A percentile compares a stretch with the other conserved stretches of the same genome.
Evolutionary conservation across 2,329 filamentous ascomycete genomes (phyloP).

Genomic region (Cercospora berteroae): DNA sequence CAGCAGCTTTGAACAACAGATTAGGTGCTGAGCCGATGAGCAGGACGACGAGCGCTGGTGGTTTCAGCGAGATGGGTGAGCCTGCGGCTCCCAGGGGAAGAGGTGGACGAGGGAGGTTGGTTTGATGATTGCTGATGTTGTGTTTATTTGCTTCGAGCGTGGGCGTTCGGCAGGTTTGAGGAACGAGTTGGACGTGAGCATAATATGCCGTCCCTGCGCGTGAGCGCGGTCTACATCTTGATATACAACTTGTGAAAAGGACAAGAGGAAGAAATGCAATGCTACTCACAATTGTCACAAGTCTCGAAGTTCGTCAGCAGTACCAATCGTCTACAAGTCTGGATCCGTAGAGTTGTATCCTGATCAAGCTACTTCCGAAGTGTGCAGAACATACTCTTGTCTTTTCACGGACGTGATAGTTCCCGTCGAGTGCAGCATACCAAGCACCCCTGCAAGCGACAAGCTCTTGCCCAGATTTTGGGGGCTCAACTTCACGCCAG

Average conservation of each 20-base stretch:
- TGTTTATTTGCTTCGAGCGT: constrained; percentile 6
- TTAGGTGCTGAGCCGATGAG: constrained; percentile 34
- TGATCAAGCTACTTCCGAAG: not conserved
- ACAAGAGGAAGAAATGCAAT: not conserved
- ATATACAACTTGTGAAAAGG: not conserved
- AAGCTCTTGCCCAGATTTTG: constrained; percentile 1
- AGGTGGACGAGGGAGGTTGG: constrained; percentile 17
- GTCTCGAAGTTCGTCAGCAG: not conserved
- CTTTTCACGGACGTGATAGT: not conserved
- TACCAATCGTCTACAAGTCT: no score
- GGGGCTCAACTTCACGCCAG: not conserved
- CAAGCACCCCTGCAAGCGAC: not conserved
- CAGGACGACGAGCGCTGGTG: constrained; percentile 31
- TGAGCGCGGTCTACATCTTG: not conserved
- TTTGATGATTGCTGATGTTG: not conserved
- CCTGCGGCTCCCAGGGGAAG: constrained; percentile 22
- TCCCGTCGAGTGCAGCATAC: not conserved
- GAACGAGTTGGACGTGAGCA: not conserved
- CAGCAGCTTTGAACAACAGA: constrained; percentile 29
- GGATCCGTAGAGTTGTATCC: no score
- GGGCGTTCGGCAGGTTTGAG: not conserved
- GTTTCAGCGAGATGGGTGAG: constrained; percentile 30
- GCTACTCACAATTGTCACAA: not conserved
- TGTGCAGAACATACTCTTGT: not conserved
- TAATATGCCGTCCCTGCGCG: not conserved